Evolutionary conservation across 345 rosid genomes (phyloP).

Genomic region (Microcos paniculata): DNA sequence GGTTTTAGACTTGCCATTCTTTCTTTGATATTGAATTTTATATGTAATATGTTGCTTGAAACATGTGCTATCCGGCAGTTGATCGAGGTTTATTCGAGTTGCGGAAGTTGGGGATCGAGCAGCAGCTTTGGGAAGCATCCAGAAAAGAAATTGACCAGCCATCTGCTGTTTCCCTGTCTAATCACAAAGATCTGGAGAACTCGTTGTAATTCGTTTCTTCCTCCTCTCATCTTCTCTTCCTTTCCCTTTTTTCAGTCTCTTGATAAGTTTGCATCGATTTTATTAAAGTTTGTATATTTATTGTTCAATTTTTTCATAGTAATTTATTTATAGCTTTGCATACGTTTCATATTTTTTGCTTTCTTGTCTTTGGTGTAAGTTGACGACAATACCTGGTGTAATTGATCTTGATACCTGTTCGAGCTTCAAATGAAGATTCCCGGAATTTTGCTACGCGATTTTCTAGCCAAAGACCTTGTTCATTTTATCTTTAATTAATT

Average conservation of each 20-base stretch:
- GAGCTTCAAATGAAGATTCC: background rate
- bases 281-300: constrained; percentile 4
- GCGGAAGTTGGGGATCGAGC: constrained; percentile 85
- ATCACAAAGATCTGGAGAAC: constrained; percentile 34
- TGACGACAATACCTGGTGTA: background rate
- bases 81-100: constrained; percentile 78
- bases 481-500: background rate
- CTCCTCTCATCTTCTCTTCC: background rate
- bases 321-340: background rate
- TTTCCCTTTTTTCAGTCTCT: background rate
- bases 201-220: constrained; percentile 12
- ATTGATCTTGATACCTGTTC: background rate
- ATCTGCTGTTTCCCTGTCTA: constrained; percentile 20
- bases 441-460: background rate
- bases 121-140: constrained; percentile 89
- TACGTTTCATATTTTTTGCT: constrained; percentile 2
- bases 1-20: background rate
- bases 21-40: background rate
- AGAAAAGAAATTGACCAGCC: constrained; percentile 56
- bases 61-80: constrained; percentile 38
- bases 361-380: background rate
- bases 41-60: background rate
- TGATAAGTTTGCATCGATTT: background rate
- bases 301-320: constrained; percentile 3
- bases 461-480: background rate